Evolutionary conservation across 108 stramenopile genomes (phyloP), one percentile per base, ranked within the genome.

Genomic region (Stephanodiscus triporus): DNA sequence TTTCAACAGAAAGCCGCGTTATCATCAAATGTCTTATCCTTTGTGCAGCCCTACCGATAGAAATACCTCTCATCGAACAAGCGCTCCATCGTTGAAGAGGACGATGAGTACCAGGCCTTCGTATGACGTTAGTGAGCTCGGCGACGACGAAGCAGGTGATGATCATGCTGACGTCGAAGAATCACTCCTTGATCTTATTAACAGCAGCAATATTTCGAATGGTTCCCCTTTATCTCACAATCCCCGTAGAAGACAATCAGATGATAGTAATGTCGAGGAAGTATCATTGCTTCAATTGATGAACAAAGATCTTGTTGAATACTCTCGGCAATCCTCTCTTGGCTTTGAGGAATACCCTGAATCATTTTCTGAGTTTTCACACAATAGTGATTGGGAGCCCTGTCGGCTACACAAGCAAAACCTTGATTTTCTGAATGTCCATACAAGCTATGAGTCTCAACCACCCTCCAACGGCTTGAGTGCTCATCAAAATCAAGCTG

Each of bases 61-160:
- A n/a, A 26, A 59, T 59, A 1, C 37, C 2, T 37, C 30, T 26
- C 4, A 17, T 30, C 30, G 58, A 49, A 45, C 63, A 16, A 45
- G 1, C 20, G 0, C 20, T 50, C 29, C 16, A 17, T 50, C 64
- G 43, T 17, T 34, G 56, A 30, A 27, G 6, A 63, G 62, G 23
- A n/a, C 77, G 30, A 66, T 72, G 57, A 71, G 70, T 30, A 53
- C 77, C 45, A 78, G 72, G 59, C 77, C 77, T 72, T 72, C 47
- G 27, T 78, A 66, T 57, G 68, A 51, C 49, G 53, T 63, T 69
- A 54, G 29, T 5, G 59, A 77, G 36, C 7, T 66, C 9, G 63
- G 57, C 37, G 49, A 78, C 26, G 77, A 71, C 20, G 19, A 43
- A 38, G 22, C 36, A 38, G 49, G 71, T 23, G 77, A 66, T 34